Percentiles rank a stretch among this genome's conserved stretches.
These are phyloP conservation scores for Oropetium thomaeum DNA, from an alignment of 176 grass and related monocot genomes.

Conservation along the genomic window DNA sequence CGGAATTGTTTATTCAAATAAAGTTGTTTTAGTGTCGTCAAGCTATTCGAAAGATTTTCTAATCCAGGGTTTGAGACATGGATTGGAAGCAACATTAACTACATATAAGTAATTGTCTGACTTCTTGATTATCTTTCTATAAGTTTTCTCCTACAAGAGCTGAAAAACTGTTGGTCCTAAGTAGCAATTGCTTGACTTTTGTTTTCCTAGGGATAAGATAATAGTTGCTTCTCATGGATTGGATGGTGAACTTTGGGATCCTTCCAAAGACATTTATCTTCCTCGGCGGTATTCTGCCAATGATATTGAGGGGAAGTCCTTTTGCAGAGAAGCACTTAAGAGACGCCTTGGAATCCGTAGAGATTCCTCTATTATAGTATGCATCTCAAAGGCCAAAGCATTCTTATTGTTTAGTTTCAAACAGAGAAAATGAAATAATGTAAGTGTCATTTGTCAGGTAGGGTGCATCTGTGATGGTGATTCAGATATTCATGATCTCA, in stretches of 20 bases:
- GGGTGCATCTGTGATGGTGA: slow-evolving; percentile 43
- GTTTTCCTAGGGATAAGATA: slow-evolving; percentile 49
- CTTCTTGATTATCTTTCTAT: not conserved
- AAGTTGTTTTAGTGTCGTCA: slow-evolving; percentile 53
- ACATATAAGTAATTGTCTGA: slow-evolving; percentile 40
- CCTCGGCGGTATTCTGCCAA: slow-evolving; percentile 45
- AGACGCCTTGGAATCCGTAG: slow-evolving; percentile 16
- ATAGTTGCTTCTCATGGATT: slow-evolving; percentile 44
- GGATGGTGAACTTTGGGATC: slow-evolving; percentile 48
- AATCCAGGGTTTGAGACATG: slow-evolving; percentile 40
- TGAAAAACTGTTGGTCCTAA: not conserved
- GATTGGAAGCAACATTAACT: slow-evolving; percentile 56
- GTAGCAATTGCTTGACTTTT: slow-evolving; percentile 11
- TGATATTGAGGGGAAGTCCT: slow-evolving; percentile 48
- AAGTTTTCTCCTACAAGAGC: not conserved
- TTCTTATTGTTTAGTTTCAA: not conserved
- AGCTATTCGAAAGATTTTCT: slow-evolving; percentile 31
- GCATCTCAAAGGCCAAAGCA: not conserved
- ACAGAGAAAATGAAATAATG: not conserved
- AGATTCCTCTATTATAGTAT: slow-evolving; percentile 38
- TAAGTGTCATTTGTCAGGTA: slow-evolving; percentile 28
- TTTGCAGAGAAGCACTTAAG: slow-evolving; percentile 51
- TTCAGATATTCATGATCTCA: slow-evolving; percentile 40
- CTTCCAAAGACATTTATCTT: slow-evolving; percentile 51
- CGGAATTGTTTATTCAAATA: slow-evolving; percentile 69